Base-by-base conservation (phyloP, 2,329 filamentous ascomycete genomes). In the Ciborinia camelliae region DNA sequence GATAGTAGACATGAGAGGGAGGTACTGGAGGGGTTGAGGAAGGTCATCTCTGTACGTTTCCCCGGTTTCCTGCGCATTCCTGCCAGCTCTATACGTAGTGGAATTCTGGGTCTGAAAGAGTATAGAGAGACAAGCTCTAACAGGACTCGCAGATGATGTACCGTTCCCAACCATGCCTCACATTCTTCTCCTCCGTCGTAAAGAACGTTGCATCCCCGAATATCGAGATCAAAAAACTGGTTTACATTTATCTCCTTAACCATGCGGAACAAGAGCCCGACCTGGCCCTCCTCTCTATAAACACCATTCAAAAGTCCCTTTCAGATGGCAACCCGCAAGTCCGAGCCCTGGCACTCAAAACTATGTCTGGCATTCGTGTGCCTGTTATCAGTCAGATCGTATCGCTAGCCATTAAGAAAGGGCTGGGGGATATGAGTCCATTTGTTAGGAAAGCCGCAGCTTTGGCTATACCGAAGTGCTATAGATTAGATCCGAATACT, bases 371-470 rank as follows among this genome's bases (percentile, higher is more conserved):
- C 15, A 98, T 99, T 68, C 86, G 90, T n/a, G 94, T 99, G 0
- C 94, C 95, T 0, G 93, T 97, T 60, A 99, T 99, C 77, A 96
- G 91, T 73, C 95, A 98, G 79, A 98, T 99, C 69, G 94, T 99
- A 20, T 94, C 91, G 20, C 80, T 99, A 66, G 95, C 92, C 4
- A 97, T 99, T 79, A 97, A 97, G 77, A 92, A 95, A 73, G 95
- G 95, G 5, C 86, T 87, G 28, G 92, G 87, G 43, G 95, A 99
- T 76, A 96, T 99, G 91, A 97, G 92, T 72, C 91, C 95, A 0
- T 88, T 92, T 71, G 95, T 99, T 59, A 88, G 95, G 68, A 96
- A 95, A 75, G 92, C 94, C 0, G 95, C 95, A 20, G 95, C 95
- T 15, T 80, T 98, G 69, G 91, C 95, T 14, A 96, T 98, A 66